These are phyloP conservation scores for Jamesozyma gamospora DNA, from an alignment of 805 yeast genomes.

Conservation along the genomic window DNA sequence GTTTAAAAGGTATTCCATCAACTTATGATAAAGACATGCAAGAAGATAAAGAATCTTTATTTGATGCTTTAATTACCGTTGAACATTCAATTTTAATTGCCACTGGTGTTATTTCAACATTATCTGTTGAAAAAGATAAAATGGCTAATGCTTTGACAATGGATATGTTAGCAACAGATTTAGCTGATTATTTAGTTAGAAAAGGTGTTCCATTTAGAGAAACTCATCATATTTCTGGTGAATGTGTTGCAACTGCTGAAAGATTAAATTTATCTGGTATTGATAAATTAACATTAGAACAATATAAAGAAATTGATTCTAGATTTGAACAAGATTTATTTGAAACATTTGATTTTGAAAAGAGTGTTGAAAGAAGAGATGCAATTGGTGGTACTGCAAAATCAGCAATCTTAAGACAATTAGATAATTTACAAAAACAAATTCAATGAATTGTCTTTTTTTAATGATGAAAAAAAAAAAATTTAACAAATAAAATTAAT, in stretches of 20 bases:
- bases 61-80: slow-evolving; percentile 81
- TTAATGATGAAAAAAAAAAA: not conserved
- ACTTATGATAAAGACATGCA: slow-evolving; percentile 97
- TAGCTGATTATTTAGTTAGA: slow-evolving; percentile 94
- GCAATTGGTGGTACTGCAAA: slow-evolving; percentile 98
- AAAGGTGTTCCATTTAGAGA: slow-evolving; percentile 99
- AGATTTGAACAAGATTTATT: slow-evolving; percentile 76
- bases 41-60: slow-evolving; percentile 98
- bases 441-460: slow-evolving; percentile 9
- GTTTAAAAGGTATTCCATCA: slow-evolving; percentile 93
- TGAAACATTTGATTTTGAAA: slow-evolving; percentile 84
- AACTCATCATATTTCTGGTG: slow-evolving; percentile 97
- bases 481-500: not conserved
- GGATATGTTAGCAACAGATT: slow-evolving; percentile 98
- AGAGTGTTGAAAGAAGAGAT: slow-evolving; percentile 89
- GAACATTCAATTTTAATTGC: slow-evolving; percentile 91
- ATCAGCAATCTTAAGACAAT: slow-evolving; percentile 73
- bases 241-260: slow-evolving; percentile 89
- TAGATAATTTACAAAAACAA: slow-evolving; percentile 31
- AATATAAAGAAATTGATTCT: slow-evolving; percentile 67
- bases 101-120: slow-evolving; percentile 90
- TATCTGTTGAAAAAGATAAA: slow-evolving; percentile 55
- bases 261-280: slow-evolving; percentile 68
- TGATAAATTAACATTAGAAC: slow-evolving; percentile 69
- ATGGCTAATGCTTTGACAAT: slow-evolving; percentile 88